These are phyloP conservation scores for Bauhinia variegata DNA, from an alignment of 306 rosid genomes.

Conservation along the genomic window DNA sequence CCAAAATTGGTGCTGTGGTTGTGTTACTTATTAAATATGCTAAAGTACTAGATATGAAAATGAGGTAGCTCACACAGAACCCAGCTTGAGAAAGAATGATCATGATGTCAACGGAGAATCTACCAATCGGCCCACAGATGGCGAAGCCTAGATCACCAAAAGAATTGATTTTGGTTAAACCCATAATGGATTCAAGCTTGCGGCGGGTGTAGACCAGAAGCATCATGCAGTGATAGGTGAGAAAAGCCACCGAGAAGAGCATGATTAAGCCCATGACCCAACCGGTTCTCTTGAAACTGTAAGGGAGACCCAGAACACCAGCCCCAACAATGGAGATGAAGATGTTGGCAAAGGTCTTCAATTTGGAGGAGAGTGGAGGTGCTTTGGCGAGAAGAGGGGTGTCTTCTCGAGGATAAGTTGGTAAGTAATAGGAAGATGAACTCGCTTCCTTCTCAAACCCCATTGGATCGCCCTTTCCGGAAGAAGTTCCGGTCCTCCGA, in stretches of 20 bases:
- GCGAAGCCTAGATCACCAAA: constrained; percentile 73
- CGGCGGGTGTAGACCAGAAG: constrained; percentile 70
- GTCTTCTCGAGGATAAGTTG: constrained; percentile 53
- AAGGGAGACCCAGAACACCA: constrained; percentile 76
- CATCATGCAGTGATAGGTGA: constrained; percentile 78
- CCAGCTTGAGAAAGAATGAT: constrained; percentile 71
- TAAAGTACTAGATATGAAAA: constrained; percentile 61
- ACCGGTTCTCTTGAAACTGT: constrained; percentile 68
- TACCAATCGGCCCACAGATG: constrained; percentile 56
- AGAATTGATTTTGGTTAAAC: constrained; percentile 53
- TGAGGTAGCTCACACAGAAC: constrained; percentile 71
- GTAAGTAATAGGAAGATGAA: constrained; percentile 51
- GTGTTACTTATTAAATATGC: constrained; percentile 35
- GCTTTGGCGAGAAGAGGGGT: constrained; percentile 57
- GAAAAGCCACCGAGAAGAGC: constrained; percentile 55
- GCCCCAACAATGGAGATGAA: constrained; percentile 75
- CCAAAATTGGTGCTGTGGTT: constrained; percentile 32
- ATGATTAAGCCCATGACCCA: constrained; percentile 58
- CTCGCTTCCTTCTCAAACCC: constrained; percentile 50
- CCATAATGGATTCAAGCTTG: constrained; percentile 48
- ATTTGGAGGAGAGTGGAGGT: constrained; percentile 49
- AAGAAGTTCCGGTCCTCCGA: neutral
- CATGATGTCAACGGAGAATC: constrained; percentile 63
- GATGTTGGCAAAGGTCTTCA: constrained; percentile 70
- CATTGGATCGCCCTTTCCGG: constrained; percentile 29